Percentiles rank a stretch among this genome's conserved stretches.
These are phyloP conservation scores for Aspergillus brunneoviolaceus DNA, from an alignment of 2,329 filamentous ascomycete species.

Conservation along the genomic window DNA sequence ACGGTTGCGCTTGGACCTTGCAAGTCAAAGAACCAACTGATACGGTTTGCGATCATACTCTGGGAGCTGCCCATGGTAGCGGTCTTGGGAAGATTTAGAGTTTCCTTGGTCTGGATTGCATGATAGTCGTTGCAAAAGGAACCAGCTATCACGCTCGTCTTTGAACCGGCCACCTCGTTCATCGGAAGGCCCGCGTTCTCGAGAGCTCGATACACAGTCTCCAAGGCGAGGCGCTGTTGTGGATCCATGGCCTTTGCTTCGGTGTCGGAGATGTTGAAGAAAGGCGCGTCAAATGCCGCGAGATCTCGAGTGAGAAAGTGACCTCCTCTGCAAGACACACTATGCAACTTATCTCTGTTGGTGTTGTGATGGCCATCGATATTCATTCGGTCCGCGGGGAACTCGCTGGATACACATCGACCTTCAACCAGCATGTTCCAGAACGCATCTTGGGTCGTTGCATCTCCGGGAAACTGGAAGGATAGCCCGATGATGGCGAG, in stretches of 20 bases:
- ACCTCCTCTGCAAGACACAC: constrained; percentile 12
- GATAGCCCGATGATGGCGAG: constrained; percentile 25
- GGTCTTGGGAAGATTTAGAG: constrained; percentile 15
- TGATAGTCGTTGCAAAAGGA: constrained; percentile 33
- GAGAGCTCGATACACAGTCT: constrained; percentile 29
- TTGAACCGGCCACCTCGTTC: constrained; percentile 28
- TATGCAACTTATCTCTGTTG: constrained; percentile 17
- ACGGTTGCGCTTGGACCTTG: constrained; percentile 30
- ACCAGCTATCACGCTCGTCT: constrained; percentile 36
- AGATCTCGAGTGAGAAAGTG: constrained; percentile 28
- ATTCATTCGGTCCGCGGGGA: constrained; percentile 27
- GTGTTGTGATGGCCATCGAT: constrained; percentile 24
- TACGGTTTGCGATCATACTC: constrained; percentile 34
- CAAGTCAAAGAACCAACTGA: constrained; percentile 29
- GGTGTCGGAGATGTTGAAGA: constrained; percentile 28
- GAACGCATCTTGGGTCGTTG: constrained; percentile 18
- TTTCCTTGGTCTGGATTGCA: constrained; percentile 22
- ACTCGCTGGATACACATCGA: constrained; percentile 19
- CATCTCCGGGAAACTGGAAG: constrained; percentile 22
- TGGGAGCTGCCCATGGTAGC: constrained; percentile 25
- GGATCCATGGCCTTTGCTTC: constrained; percentile 34
- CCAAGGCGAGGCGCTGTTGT: constrained; percentile 32
- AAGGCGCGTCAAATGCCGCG: constrained; percentile 31
- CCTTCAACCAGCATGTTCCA: constrained; percentile 24
- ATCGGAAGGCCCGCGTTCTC: constrained; percentile 29